Base-by-base conservation (phyloP, 306 rosid genomes). In the Rubus idaeus region DNA sequence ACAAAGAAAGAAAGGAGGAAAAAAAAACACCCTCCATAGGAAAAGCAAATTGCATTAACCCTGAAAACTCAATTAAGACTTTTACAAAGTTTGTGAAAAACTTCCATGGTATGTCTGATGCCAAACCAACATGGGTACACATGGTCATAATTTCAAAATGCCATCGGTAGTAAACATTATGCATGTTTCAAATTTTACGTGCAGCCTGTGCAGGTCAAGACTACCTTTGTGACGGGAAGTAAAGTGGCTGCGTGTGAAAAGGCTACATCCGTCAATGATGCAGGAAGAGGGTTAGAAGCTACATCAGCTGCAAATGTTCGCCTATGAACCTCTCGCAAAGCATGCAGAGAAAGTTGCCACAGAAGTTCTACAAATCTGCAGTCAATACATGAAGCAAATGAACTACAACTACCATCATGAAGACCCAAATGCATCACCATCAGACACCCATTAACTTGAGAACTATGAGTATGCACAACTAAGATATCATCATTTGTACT, bases 311-410 rank as follows among this genome's bases (percentile, higher is more conserved):
- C 80, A 86, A 92, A 96, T 44, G 96, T 91, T 76, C 98, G 82
- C 73, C 99, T 91, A 73, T 96, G 98, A 82, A 96, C 99, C 88
- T 96, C 99, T 62, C 96, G 88, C 84, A 96, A 80, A 65, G 98
- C 99, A 88, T 96, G 99, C 97, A 96, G 78, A 53, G 99, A 95
- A 85, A 95, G 97, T 85, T 95, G 97, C 99, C 99, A 95, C 73
- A 95, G 80, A 71, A 95, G 99, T 86, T 95, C 99, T 51, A 95
- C 99, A 89, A 95, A 95, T 84, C 99, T 95, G 92, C 69, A 61
- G 51, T n/a, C 30, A 75, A n/a, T 13, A 74, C 23, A 30, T 20
- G n/a, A 45, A 21, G 35, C 64, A 69, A n/a, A 82, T 71, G 63
- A 30, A 62, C 46, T 39, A 75, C 21, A 35, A 64, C 44, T 12